Evolutionary conservation across 352 stramenopile genomes (phyloP).

Genomic region (Phytophthora brassicae): DNA sequence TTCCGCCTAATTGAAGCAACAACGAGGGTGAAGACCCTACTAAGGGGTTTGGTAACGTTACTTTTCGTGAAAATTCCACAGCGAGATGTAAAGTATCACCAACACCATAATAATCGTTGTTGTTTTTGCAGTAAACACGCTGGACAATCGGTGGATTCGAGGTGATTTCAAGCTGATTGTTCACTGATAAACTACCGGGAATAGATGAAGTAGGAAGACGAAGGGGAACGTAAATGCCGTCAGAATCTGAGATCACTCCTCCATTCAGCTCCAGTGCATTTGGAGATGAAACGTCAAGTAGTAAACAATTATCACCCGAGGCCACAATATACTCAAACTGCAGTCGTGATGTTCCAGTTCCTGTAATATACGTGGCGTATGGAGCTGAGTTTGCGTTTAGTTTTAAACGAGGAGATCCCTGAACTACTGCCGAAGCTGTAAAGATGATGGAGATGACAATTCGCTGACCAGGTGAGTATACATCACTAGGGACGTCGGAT

Average conservation of each 20-base stretch:
- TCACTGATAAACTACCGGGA: constrained; percentile 50
- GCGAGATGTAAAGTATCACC: constrained; percentile 51
- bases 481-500: constrained; percentile 39
- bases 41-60: constrained; percentile 24
- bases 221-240: constrained; percentile 49
- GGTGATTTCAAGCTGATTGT: constrained; percentile 46
- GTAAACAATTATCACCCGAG: constrained; percentile 38
- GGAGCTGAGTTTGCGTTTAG: constrained; percentile 47
- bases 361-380: constrained; percentile 55
- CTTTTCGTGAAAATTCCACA: constrained; percentile 50
- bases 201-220: constrained; percentile 30
- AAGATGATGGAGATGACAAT: constrained; percentile 61
- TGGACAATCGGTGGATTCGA: constrained; percentile 39
- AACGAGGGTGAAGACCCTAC: constrained; percentile 28
- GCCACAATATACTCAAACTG: constrained; percentile 63
- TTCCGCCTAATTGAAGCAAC: constrained; percentile 38
- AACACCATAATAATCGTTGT: constrained; percentile 40
- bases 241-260: constrained; percentile 48
- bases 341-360: constrained; percentile 44
- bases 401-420: constrained; percentile 48
- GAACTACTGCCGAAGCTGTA: constrained; percentile 43
- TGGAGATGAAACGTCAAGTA: constrained; percentile 53
- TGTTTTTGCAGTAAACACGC: constrained; percentile 41
- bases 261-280: constrained; percentile 53
- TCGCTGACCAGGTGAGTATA: constrained; percentile 63